Evolutionary conservation across 2,329 filamentous ascomycete genomes (phyloP).

Genomic region (Ilyonectria robusta): DNA sequence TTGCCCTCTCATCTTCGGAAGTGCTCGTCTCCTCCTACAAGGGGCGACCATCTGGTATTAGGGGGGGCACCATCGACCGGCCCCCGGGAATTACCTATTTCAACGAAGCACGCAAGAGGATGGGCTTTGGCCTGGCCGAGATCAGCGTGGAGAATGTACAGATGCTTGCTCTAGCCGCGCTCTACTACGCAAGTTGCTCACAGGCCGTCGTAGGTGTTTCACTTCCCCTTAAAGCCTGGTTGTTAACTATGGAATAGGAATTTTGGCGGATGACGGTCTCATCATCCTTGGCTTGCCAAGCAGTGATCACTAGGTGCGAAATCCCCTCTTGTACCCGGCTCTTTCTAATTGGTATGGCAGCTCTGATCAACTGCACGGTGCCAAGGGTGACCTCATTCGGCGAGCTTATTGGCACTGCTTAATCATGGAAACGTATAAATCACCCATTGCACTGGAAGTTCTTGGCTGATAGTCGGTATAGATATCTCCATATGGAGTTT

Average conservation of each 20-base stretch:
- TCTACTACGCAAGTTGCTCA: slow-evolving; percentile 69
- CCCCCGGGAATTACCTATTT: slow-evolving; percentile 73
- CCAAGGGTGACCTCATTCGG: slow-evolving; percentile 44
- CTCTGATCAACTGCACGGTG: slow-evolving; percentile 43
- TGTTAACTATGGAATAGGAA: slow-evolving; percentile 58
- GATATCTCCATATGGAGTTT: slow-evolving; percentile 70
- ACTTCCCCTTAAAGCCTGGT: background rate
- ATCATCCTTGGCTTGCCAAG: slow-evolving; percentile 70
- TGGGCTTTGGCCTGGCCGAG: slow-evolving; percentile 70
- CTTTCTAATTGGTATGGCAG: slow-evolving; percentile 34
- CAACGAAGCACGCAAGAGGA: slow-evolving; percentile 72
- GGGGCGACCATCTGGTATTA: slow-evolving; percentile 65
- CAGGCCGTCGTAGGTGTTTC: slow-evolving; percentile 61
- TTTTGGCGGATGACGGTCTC: slow-evolving; percentile 71
- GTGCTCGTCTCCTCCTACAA: slow-evolving; percentile 60
- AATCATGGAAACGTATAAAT: slow-evolving; percentile 46
- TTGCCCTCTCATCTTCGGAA: slow-evolving; percentile 67
- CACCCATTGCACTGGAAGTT: background rate
- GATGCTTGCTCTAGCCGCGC: slow-evolving; percentile 67
- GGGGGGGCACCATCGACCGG: slow-evolving; percentile 62
- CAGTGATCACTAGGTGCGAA: slow-evolving; percentile 67
- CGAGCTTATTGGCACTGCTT: slow-evolving; percentile 47
- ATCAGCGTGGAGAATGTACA: slow-evolving; percentile 73
- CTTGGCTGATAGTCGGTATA: slow-evolving; percentile 47
- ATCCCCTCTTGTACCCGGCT: background rate